Evolutionary conservation across 2,329 filamentous ascomycete genomes (phyloP).

Genomic region (Neonectria punicea): DNA sequence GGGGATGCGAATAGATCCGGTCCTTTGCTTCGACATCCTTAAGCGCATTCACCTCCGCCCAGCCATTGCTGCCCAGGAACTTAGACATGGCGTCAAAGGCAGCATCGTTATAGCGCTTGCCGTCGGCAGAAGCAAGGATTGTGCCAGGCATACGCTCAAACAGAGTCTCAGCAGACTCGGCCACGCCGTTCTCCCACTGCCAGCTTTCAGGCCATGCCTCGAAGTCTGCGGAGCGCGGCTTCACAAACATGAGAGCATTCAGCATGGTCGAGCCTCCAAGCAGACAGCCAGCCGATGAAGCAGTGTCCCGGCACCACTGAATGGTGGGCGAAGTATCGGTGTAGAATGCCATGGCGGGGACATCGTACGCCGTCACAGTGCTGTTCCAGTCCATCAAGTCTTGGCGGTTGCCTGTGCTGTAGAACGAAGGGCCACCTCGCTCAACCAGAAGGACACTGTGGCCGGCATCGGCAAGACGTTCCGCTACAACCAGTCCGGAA

Average conservation of each 20-base stretch:
- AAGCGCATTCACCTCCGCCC: slow-evolving; percentile 71
- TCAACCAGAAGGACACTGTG: slow-evolving; percentile 72
- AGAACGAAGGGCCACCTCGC: slow-evolving; percentile 68
- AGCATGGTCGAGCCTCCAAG: slow-evolving; percentile 74
- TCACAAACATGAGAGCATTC: slow-evolving; percentile 75
- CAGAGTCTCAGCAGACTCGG: slow-evolving; percentile 65
- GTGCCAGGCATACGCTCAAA: slow-evolving; percentile 66
- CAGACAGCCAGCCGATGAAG: slow-evolving; percentile 64
- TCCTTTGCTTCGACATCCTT: slow-evolving; percentile 70
- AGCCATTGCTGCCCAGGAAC: slow-evolving; percentile 69
- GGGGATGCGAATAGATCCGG: slow-evolving; percentile 70
- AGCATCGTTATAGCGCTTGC: slow-evolving; percentile 71
- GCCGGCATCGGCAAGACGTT: slow-evolving; percentile 67
- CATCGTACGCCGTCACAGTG: slow-evolving; percentile 74
- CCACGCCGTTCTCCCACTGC: slow-evolving; percentile 65
- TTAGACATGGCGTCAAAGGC: slow-evolving; percentile 70
- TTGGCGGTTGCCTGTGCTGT: slow-evolving; percentile 70
- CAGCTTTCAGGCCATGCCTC: slow-evolving; percentile 76
- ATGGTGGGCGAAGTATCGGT: slow-evolving; percentile 65
- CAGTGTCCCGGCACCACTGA: slow-evolving; percentile 37
- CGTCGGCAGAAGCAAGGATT: slow-evolving; percentile 71
- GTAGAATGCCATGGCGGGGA: slow-evolving; percentile 76
- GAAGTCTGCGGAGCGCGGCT: slow-evolving; percentile 73
- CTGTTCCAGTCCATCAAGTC: slow-evolving; percentile 67
- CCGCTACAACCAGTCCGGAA: slow-evolving; percentile 36